Base-by-base conservation (phyloP, 2,329 filamentous ascomycete genomes). In the Dactylellina sp. region DNA sequence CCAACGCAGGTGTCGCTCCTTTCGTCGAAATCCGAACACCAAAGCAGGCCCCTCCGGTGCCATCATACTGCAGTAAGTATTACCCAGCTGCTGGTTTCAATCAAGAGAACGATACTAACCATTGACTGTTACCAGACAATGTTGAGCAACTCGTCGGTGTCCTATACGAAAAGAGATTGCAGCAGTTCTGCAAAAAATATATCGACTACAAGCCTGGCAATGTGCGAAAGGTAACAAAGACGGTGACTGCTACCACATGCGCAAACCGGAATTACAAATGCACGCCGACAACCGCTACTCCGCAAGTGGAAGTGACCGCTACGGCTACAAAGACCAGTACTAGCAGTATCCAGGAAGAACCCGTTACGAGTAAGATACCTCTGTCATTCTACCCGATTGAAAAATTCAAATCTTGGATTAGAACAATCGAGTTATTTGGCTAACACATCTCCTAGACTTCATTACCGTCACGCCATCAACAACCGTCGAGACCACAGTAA, bases 231-330 rank as follows among this genome's bases (percentile, higher is more conserved):
- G 44, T 47, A 11, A 47, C 44, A 3, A 47, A 47, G 18, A 47
- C 44, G 22, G 44, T 44, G n/a, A 44, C 40, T n/a, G 40, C 40
- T 20, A 44, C 40, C 6, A 44, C 40, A n/a, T 44, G 40, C 16
- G n/a, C 40, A 6, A 44, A 44, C n/a, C 7, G 12, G 40, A 44
- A 44, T n/a, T 20, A 7, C 6, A 6, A n/a, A 44, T 44, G 40
- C 40, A 44, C 6, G 16, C 40, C 40, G 16, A 44, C 40, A 7
- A 44, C 40, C 40, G 40, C 16, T 5, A 44, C 40, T 5, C 40
- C 40, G 40, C 7, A 7, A n/a, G 6, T 6, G 6, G 6, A 6
- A 44, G 16, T 7, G 16, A 44, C 40, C 7, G 16, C n/a, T n/a
- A 44, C 16, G 16, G 7, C 16, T 5, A 44, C 40, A 5, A 44